These are phyloP conservation scores for Saccharomycopsis olivae DNA, from an alignment of 805 yeast genomes.

Conservation along the genomic window DNA sequence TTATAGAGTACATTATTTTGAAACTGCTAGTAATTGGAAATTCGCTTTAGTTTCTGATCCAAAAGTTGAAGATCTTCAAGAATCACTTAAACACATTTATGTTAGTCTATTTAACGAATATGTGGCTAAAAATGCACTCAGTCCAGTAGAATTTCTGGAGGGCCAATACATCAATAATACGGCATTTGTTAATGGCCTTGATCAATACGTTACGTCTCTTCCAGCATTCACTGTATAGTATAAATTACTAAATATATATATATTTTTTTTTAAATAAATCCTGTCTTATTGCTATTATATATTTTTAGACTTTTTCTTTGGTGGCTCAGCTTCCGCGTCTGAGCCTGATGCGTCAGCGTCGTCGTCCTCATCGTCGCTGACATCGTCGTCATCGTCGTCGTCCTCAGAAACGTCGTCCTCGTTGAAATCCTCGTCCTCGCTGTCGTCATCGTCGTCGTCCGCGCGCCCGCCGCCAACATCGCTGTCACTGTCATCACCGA, in stretches of 20 bases:
- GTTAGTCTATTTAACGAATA: conserved; percentile 45
- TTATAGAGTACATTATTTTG: conserved; percentile 71
- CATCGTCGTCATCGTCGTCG: conserved; percentile 17
- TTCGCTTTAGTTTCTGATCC: conserved; percentile 68
- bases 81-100: conserved; percentile 48
- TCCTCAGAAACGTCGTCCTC: conserved; percentile 18
- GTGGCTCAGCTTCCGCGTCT: conserved; percentile 7
- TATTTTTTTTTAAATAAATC: no score
- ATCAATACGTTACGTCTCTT: conserved; percentile 27
- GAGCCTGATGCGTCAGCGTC: conserved; percentile 6
- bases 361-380: conserved; percentile 18
- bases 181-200: conserved; percentile 46
- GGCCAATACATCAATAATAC: conserved; percentile 45
- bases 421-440: conserved; percentile 79
- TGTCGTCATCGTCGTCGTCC: conserved; percentile 45
- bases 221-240: conserved; percentile 13
- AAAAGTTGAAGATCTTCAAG: conserved; percentile 41
- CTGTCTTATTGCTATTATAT: no score
- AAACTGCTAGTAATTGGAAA: conserved; percentile 69
- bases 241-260: background rate
- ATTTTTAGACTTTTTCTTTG: conserved; percentile 17
- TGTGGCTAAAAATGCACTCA: conserved; percentile 50
- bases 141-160: conserved; percentile 48
- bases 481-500: conserved; percentile 52
- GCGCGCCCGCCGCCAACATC: conserved; percentile 41